phyloP scores from a whole-genome alignment of 148 eudicot genomes.

The Rhododendron henanense region DNA sequence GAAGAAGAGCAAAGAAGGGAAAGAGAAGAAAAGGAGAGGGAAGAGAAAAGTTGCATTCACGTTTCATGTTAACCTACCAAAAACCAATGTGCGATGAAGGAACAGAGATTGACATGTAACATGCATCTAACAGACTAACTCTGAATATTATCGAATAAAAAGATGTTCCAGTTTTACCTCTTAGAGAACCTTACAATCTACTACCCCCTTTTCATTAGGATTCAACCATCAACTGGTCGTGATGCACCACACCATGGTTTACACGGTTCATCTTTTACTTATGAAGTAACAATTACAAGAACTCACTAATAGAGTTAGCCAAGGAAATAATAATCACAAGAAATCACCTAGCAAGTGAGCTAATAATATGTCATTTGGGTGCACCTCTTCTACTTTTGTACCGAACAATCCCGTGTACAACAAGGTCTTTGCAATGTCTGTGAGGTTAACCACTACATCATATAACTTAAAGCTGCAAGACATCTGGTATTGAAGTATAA shows the following conservation, averaged over 20 bases:
- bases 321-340: not conserved
- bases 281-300: not conserved
- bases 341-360: not conserved
- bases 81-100: not conserved
- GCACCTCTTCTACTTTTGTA: not conserved
- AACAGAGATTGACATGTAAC: not conserved
- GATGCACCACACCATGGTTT: not conserved
- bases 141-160: not conserved
- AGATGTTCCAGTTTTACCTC: not conserved
- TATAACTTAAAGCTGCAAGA: not conserved
- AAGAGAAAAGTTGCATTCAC: not conserved
- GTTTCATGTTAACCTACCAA: not conserved
- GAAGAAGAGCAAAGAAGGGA: not conserved
- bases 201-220: not conserved
- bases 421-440: not conserved
- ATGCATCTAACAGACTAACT: not conserved
- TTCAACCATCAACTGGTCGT: not conserved
- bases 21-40: not conserved
- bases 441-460: not conserved
- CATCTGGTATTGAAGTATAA: not conserved
- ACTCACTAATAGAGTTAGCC: not conserved
- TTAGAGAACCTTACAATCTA: not conserved
- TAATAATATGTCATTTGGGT: not conserved
- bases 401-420: not conserved
- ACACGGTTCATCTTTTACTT: not conserved